Percentiles rank a stretch among this genome's conserved stretches.
These are phyloP conservation scores for Saccharomycopsis fibuligera DNA, from an alignment of 805 yeast species.

Conservation along the genomic window DNA sequence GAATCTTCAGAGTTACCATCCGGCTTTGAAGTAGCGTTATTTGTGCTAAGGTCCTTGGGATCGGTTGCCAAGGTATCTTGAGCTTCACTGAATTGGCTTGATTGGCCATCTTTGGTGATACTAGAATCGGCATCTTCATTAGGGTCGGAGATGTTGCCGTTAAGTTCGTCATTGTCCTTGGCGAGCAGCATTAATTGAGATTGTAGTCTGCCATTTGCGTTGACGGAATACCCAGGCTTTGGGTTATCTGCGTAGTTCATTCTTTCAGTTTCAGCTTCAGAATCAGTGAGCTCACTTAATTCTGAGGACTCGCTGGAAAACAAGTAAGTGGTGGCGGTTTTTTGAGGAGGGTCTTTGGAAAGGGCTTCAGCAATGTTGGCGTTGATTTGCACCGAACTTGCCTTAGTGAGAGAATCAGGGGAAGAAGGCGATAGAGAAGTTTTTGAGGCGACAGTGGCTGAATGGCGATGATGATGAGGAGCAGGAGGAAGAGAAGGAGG, in stretches of 20 bases:
- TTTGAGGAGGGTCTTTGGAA: background rate
- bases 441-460: no score
- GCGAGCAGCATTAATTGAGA: constrained; percentile 20
- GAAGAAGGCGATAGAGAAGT: no score
- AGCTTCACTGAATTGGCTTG: background rate
- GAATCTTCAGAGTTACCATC: background rate
- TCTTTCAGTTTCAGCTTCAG: constrained; percentile 90
- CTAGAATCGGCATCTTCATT: background rate
- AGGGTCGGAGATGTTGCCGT: background rate
- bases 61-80: background rate
- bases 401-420: no score
- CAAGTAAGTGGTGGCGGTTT: background rate
- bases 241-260: constrained; percentile 44
- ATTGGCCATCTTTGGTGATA: background rate
- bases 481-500: no score
- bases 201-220: constrained; percentile 34
- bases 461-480: background rate
- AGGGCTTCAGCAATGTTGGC: no score
- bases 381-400: no score
- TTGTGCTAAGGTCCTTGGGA: background rate
- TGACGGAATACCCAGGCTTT: constrained; percentile 30
- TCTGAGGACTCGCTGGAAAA: constrained; percentile 31
- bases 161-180: constrained; percentile 28
- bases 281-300: constrained; percentile 48
- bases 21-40: background rate